Evolutionary conservation across 176 grass and related monocot species (phyloP).

Genomic region (Oryza glumipatula): DNA sequence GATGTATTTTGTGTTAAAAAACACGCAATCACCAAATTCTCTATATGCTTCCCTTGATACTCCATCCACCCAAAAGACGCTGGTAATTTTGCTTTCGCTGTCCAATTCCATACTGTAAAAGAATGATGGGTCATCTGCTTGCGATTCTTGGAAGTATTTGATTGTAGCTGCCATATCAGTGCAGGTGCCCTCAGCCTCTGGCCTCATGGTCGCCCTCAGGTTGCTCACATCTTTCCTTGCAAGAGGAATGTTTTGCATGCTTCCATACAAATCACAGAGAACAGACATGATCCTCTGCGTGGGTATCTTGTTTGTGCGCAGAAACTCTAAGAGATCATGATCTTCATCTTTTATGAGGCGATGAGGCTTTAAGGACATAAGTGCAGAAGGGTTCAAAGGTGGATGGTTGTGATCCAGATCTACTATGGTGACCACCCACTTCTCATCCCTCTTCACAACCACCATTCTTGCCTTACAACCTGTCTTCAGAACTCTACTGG

Average conservation of each 20-base stretch:
- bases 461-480: neutral
- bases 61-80: neutral
- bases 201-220: neutral
- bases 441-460: neutral
- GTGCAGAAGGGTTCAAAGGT: neutral
- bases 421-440: neutral
- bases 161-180: neutral
- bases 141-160: neutral
- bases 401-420: neutral
- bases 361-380: neutral
- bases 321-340: neutral
- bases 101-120: neutral
- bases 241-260: neutral
- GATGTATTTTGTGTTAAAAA: neutral
- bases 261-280: neutral
- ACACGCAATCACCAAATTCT: neutral
- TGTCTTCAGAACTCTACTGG: neutral
- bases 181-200: neutral
- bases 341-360: neutral
- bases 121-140: neutral
- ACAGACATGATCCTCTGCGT: neutral
- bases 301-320: neutral
- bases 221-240: neutral
- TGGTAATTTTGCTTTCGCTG: accelerated
- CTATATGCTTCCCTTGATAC: neutral